Percentiles rank a stretch among this genome's conserved stretches.
phyloP scores from a whole-genome alignment of 1,139 yeast species.

The Debaryomyces nepalensis region DNA sequence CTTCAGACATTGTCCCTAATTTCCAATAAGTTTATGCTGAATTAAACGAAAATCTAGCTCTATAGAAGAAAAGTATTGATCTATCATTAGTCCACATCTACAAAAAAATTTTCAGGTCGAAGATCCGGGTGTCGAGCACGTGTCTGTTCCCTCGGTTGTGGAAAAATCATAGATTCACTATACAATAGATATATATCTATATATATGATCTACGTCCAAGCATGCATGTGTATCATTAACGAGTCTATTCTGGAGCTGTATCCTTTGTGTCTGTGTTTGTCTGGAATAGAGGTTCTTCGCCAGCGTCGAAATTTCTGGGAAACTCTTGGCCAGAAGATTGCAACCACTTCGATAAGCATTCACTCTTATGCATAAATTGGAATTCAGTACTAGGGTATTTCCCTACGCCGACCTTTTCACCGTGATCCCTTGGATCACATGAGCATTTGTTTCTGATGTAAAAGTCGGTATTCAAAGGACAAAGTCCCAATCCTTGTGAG shows the following conservation, averaged over 20 bases:
- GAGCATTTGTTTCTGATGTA: constrained; percentile 18
- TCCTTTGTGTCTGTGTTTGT: background rate
- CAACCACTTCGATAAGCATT: constrained; percentile 12
- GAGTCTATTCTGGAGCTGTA: background rate
- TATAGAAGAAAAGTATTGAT: background rate
- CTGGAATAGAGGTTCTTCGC: constrained; percentile 1
- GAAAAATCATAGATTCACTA: background rate
- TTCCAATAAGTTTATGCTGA: constrained; percentile 1
- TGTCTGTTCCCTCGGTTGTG: constrained; percentile 1
- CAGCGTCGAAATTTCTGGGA: constrained; percentile 1
- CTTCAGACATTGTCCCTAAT: constrained; percentile 46
- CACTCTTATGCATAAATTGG: constrained; percentile 11
- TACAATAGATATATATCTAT: background rate
- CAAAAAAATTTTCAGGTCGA: constrained; percentile 9
- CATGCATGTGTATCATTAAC: no score
- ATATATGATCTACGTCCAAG: background rate
- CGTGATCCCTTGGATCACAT: constrained; percentile 19
- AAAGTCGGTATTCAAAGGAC: constrained; percentile 21
- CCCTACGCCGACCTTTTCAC: constrained; percentile 1
- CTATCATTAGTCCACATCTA: background rate
- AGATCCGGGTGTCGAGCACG: constrained; percentile 5
- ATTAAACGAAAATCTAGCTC: constrained; percentile 1
- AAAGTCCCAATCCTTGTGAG: constrained; percentile 19
- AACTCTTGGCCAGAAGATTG: constrained; percentile 1
- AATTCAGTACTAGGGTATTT: background rate